Evolutionary conservation across 345 rosid genomes (phyloP).

Genomic region (Orychophragmus violaceus): DNA sequence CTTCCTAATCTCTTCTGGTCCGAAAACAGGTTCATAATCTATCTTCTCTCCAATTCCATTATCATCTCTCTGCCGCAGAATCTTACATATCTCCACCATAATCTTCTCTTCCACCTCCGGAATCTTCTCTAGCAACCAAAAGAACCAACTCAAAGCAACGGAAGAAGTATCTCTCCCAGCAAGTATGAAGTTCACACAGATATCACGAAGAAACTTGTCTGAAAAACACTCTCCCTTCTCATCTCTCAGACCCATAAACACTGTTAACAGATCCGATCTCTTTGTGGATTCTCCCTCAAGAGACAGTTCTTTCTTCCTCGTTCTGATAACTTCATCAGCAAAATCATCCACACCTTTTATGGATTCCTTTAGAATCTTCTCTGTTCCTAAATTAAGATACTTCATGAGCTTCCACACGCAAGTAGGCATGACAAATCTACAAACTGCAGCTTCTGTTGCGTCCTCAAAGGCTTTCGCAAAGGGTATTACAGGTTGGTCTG

Average conservation of each 20-base stretch:
- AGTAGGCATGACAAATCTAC: constrained; percentile 73
- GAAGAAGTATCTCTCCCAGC: constrained; percentile 99
- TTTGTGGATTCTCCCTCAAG: constrained; percentile 35
- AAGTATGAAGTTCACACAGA: constrained; percentile 87
- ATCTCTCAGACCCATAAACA: constrained; percentile 54
- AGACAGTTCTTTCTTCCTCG: constrained; percentile 62
- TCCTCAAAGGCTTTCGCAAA: constrained; percentile 90
- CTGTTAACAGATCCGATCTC: constrained; percentile 67
- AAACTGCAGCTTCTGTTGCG: constrained; percentile 68
- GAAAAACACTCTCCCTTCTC: constrained; percentile 57
- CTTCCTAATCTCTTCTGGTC: constrained; percentile 82
- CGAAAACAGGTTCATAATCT: constrained; percentile 30
- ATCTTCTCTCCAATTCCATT: constrained; percentile 10
- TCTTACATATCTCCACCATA: constrained; percentile 49
- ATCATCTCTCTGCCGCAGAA: constrained; percentile 40
- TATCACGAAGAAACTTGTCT: constrained; percentile 78
- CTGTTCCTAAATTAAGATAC: constrained; percentile 57
- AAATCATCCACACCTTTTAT: constrained; percentile 73
- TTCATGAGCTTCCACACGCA: constrained; percentile 80
- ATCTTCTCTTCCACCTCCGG: constrained; percentile 61
- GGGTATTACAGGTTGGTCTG: constrained; percentile 56
- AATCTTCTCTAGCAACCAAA: constrained; percentile 66
- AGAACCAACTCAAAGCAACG: constrained; percentile 86
- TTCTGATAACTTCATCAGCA: constrained; percentile 66
- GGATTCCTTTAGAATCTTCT: constrained; percentile 63